Percentiles rank a stretch among this genome's conserved stretches.
These are phyloP conservation scores for Fagus sylvatica DNA, from an alignment of 306 rosid species.

Conservation along the genomic window DNA sequence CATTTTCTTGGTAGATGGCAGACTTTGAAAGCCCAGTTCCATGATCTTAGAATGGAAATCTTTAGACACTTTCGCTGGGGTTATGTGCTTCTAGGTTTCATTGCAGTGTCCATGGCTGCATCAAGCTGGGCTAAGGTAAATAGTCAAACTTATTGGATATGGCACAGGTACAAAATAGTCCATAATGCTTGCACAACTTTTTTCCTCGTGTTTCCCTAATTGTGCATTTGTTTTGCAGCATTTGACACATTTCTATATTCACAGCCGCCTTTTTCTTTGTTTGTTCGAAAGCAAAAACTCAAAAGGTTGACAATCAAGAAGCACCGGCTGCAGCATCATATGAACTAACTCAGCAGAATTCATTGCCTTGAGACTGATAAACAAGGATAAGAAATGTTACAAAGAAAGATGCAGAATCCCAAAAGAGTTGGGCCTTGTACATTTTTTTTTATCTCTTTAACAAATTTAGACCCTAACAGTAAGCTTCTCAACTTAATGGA, in stretches of 20 bases:
- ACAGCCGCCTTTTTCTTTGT: slow-evolving; percentile 18
- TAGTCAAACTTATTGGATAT: slow-evolving; percentile 3
- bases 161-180: slow-evolving; percentile 15
- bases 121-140: neutral
- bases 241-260: slow-evolving; percentile 19
- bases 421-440: too few species aligned
- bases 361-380: neutral
- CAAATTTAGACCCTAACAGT: too few species aligned
- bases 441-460: too few species aligned
- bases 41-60: neutral
- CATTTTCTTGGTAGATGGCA: slow-evolving; percentile 8
- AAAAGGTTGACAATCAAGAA: neutral
- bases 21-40: neutral
- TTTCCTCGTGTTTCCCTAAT: neutral
- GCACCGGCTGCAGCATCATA: neutral
- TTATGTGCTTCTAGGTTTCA: slow-evolving; percentile 4
- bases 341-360: neutral
- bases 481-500: too few species aligned
- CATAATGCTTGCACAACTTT: neutral
- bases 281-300: neutral
- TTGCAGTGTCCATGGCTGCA: slow-evolving; percentile 16
- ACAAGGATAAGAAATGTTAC: neutral
- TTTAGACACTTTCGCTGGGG: slow-evolving; percentile 4
- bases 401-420: too few species aligned
- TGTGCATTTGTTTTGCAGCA: neutral